Base-by-base conservation (phyloP, 2,329 filamentous ascomycete species). In the Colletotrichum scovillei region DNA sequence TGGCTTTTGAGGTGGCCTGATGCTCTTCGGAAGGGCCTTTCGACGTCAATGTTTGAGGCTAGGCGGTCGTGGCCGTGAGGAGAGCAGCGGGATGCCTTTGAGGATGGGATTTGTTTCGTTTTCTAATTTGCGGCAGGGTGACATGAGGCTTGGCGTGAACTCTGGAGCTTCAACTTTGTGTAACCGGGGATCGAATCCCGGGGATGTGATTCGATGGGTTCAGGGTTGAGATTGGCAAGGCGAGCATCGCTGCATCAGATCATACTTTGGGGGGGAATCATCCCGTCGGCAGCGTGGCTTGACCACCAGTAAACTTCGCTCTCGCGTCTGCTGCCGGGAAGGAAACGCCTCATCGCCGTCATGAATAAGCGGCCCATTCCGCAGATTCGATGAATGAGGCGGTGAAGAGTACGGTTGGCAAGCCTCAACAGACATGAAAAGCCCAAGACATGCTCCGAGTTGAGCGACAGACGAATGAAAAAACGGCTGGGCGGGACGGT, bases 401-500 rank as follows among this genome's bases (percentile, higher is more conserved):
- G 64, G 65, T 53, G 65, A 55, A 49, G 24, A 56, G 30, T 26
- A n/a, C 24, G 14, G 19, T 22, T 32, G 22, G 46, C 49, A 42
- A 35, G 32, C 32, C 11, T 5, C 32, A 35, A 71, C 63, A 60
- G 16, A 42, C 38, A 42, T 42, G 12, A 42, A 42, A 42, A 19
- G 16, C 16, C 38, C 56, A 67, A 24, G 46, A 28, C n/a, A 38
- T 42, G 19, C 16, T 16, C n/a, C 19, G 11, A 49, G 42, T 56
- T 14, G 53, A 56, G 26, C 11, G 22, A 3, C 19, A 57, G 69
- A 52, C 59, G 46, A 65, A 38, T 60, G 30, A 46, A 6, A 49
- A 26, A 62, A 70, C 59, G 70, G 66, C 67, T 69, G 26, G 60
- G 55, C 70, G 66, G 70, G 70, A 73, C 66, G 70, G 26, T 52